Evolutionary conservation across 106 monocot genomes (phyloP), one percentile per base, ranked within the genome.

Genomic region (Phalaenopsis aphrodite): DNA sequence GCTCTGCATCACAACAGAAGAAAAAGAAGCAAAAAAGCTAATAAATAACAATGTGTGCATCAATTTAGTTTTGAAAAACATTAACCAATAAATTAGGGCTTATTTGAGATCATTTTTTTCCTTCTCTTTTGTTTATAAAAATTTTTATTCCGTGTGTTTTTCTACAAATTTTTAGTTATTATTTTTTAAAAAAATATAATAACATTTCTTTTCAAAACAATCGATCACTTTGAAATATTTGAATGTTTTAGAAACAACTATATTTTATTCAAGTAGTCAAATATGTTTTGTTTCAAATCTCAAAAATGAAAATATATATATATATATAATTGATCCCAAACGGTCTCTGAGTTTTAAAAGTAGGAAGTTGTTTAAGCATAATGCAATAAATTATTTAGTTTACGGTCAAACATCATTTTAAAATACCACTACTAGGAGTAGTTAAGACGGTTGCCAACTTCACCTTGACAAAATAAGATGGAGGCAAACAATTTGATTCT

Each of bases 401-500:
- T 46, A 75, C 87, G 83, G 64, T 98, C 79, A 42, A 94, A 90
- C 72, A 55, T 83, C 58, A n/a, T 86, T 85, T 92, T 87, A 56
- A 78, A 71, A 21, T 87, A 90, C 94, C 92, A 94, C 89, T 89
- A 92, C 24, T 64, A 83, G 11, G 55, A 24, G 65, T 75, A 57
- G 41, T 83, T 81, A 55, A 79, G 18, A 23, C 86, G 79, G 64
- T 49, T 46, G 78, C 85, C 89, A 76, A 73, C 55, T 45, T 77
- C 19, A 42, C 58, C 37, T 75, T 14, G 4, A 46, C 39, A 4
- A 58, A 72, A 69, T 56, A 86, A 8, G 85, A 79, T 36, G 89
- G 73, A 46, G 92, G 89, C 16, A 83, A 49, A 77, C 82, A 90
- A 78, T 98, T 92, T 58, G 89, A 88, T 84, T 92, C 84, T 78